Conservation (phyloP, 2,329 filamentous ascomycete species). For the Fusarium sp. region DNA sequence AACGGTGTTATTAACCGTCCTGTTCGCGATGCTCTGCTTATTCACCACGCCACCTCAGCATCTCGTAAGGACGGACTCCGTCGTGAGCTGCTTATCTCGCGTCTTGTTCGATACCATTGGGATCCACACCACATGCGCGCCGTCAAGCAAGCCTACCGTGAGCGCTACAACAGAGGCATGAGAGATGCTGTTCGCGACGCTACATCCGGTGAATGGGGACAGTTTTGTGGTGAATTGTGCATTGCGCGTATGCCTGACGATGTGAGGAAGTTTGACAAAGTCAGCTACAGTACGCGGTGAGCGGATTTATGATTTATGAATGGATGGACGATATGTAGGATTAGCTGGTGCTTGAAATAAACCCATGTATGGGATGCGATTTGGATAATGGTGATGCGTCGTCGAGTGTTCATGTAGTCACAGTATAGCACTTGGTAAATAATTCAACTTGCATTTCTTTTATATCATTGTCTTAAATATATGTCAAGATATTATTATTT, state of each 20-base stretch:
- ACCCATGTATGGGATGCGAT: constrained; percentile 13
- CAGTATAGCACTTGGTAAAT: constrained; percentile 28
- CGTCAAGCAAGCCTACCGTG: constrained; percentile 83
- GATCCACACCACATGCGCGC: constrained; percentile 83
- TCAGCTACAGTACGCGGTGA: constrained; percentile 40
- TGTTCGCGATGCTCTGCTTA: constrained; percentile 88
- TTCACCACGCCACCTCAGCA: constrained; percentile 88
- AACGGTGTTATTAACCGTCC: constrained; percentile 97
- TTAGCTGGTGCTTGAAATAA: constrained; percentile 1
- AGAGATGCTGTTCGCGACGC: constrained; percentile 83
- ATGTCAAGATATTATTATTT: constrained; percentile 43
- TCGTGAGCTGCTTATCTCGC: constrained; percentile 87
- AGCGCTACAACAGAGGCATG: constrained; percentile 80
- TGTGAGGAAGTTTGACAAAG: constrained; percentile 65
- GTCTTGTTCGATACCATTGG: constrained; percentile 93
- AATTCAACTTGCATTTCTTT: constrained; percentile 12
- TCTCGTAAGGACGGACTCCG: constrained; percentile 78
- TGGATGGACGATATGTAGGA: constrained; percentile 8
- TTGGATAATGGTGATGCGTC: constrained; percentile 24
- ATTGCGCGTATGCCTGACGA: constrained; percentile 72
- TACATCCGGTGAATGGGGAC: constrained; percentile 80
- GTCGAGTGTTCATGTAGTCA: constrained; percentile 13
- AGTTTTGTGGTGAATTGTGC: constrained; percentile 79
- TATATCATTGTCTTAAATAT: not conserved
- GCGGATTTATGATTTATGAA: constrained; percentile 19